Base-by-base conservation (phyloP, 805 yeast species). In the Pichia sporocuriosa region DNA sequence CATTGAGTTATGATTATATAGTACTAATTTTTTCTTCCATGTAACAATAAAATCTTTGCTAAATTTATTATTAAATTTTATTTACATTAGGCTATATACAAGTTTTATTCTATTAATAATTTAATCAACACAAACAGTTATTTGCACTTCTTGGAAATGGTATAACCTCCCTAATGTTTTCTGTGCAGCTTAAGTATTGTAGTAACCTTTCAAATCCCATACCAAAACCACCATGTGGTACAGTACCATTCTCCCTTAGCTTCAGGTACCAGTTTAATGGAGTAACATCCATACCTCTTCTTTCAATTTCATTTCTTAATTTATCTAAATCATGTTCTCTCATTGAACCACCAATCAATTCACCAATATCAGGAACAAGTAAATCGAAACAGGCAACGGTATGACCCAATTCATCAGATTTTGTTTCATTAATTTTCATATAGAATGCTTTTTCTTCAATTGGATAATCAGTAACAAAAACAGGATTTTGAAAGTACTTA, bases 171-270 rank as follows among this genome's bases (percentile, higher is more conserved):
- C 84, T 73, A 32, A 93, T 77, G 56, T 89, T 93, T 24, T 81
- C 89, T 16, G 81, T 68, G 4, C 80, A 87, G 7, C 79, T 70
- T 42, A 88, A 63, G 50, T 81, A 89, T 41, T 83, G 77, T 13
- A 93, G 59, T 24, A 93, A 63, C 45, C 99, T 68, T 59, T 93
- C 98, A 51, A 89, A 77, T 0, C 99, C 99, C 69, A 93, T 67
- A 0, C 99, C 99, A 62, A 83, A 93, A 0, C 99, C 99, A 36
- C 98, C 98, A 58, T 90, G 97, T 0, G 97, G 96, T 19, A 81
- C 81, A 3, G 84, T 67, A 0, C 97, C 97, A 51, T 83, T 79
- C 46, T 67, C 67, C 45, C 98, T 69, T 8, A 84, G 67, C 1
- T 80, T 73, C 22, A 81, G 51, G 56, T 89, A 93, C 99, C 99